Evolutionary conservation across 805 yeast species (phyloP).

Genomic region (Candida arabinofermentans): DNA sequence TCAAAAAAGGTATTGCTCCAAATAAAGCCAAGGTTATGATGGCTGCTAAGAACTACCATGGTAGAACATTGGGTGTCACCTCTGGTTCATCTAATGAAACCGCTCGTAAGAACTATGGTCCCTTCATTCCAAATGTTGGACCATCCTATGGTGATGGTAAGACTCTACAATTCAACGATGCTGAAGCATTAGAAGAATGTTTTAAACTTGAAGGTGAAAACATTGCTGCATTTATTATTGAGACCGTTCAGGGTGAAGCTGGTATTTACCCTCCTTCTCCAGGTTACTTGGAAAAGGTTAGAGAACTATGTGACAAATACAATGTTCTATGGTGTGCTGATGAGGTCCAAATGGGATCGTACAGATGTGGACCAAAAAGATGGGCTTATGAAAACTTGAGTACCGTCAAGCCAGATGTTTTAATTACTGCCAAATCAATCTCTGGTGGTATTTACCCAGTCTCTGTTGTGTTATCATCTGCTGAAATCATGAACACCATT

Average conservation of each 20-base stretch:
- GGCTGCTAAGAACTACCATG: conserved; percentile 35
- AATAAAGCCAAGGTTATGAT: conserved; percentile 30
- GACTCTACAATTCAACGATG: conserved; percentile 23
- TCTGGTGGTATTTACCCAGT: conserved; percentile 29
- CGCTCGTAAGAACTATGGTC: conserved; percentile 33
- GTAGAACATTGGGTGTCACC: conserved; percentile 37
- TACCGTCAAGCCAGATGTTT: conserved; percentile 24
- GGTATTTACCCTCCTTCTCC: conserved; percentile 35
- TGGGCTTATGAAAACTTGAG: conserved; percentile 34
- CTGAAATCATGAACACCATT: conserved; percentile 24
- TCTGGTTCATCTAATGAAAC: conserved; percentile 33
- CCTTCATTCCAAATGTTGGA: conserved; percentile 28
- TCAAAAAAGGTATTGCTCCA: conserved; percentile 26
- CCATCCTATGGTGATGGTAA: conserved; percentile 30
- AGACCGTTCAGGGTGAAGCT: conserved; percentile 39
- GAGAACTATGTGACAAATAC: conserved; percentile 30
- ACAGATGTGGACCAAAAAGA: conserved; percentile 31
- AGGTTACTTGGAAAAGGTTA: conserved; percentile 29
- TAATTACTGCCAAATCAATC: conserved; percentile 26
- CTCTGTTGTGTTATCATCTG: conserved; percentile 19
- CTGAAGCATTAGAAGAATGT: conserved; percentile 24
- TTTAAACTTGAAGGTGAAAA: conserved; percentile 27
- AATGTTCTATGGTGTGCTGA: conserved; percentile 32
- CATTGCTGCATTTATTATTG: conserved; percentile 34
- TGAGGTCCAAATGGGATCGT: conserved; percentile 36